Base-by-base conservation (phyloP, 2,329 filamentous ascomycete species). In the Cordyceps cateniannulata region DNA sequence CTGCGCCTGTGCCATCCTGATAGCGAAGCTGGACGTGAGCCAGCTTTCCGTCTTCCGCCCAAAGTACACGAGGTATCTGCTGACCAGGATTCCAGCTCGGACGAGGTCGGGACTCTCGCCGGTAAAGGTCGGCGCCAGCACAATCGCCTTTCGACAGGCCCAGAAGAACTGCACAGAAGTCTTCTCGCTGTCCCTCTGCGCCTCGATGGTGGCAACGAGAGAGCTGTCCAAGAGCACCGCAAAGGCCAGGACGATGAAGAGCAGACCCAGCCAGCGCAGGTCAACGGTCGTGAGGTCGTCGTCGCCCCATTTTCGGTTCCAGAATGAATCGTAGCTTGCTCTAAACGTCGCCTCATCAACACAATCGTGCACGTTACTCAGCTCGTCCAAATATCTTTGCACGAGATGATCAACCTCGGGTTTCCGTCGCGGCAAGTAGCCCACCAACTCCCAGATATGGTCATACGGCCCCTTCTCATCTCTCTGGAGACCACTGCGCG, bases 1-100 rank as follows among this genome's bases (percentile, higher is more conserved):
- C 56, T 77, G 75, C 0, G 73, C 75, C 61, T 76, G 73, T 5
- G 75, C 75, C 71, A 77, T 75, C 16, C 75, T 72, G 65, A 76
- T 74, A 1, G 75, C 75, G 48, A 77, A 76, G 62, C 74, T 73
- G 4, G 70, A 71, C 1, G 75, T 77, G 1, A 77, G 68, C 75
- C 75, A 77, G 5, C 70, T 70, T 62, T 77, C 75, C 0, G 74
- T 69, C 1, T 71, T 70, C 48, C 74, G 69, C 29, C 72, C 66
- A n/a, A 71, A 64, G 53, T 75, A 75, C 24, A 76, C 70, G 18
- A 76, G 67, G 63, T 77, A 77, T 0, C 73, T 69, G 7, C 73
- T 76, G 7, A 76, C 70, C 40, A 77, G 63, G 14, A 75, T 69
- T 3, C 75, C 75, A 14, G 75, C 73, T 35, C 75, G 65, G 0